Base-by-base conservation (phyloP, 805 yeast genomes). In the Saccharomycopsis fermentans region DNA sequence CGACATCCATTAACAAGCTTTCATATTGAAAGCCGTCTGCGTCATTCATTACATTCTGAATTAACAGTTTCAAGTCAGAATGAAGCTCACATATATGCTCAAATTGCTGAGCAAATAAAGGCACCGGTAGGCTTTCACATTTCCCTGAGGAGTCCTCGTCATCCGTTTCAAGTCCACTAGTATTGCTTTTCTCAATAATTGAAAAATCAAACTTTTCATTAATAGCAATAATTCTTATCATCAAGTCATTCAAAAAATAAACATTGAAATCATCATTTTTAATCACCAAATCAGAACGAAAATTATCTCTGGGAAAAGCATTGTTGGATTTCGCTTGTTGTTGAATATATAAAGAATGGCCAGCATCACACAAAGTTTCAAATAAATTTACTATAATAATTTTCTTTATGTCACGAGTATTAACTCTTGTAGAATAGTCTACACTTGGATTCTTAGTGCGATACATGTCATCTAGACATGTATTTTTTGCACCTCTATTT, bases 201-300 rank as follows among this genome's bases (percentile, higher is more conserved):
- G 50, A 43, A 43, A 43, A 16, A 43, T 43, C 50, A 43, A 43
- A 21, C 11, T 6, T 8, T 21, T 43, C 50, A 21, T 21, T 43
- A 43, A 43, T 11, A 9, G 50, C 21, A 21, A 12, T 6, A 6
- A 54, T 6, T 40, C 27, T 54, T 8, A 54, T 16, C 37, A 54
- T 54, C 26, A 54, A 39, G 17, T 37, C 48, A 39, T 54, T 54
- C 51, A 54, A 17, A 54, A 54, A 37, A 3, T 27, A 39, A 21
- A 37, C 51, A 17, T 39, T 39, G 51, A 54, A 24, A 5, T 39
- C 32, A 16, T 32, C 12, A 9, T 26, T 51, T 3, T n/a, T 27
- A 35, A 54, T 43, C 14, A 21, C n/a, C 4, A 24, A 21, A 2
- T 43, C 50, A 26, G 27, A 43, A 1, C 14, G 26, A 12, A 21